Evolutionary conservation across 192 early-diverging fungal genomes (phyloP), one percentile per base, ranked within the genome.

Genomic region (Backusella luteola): DNA sequence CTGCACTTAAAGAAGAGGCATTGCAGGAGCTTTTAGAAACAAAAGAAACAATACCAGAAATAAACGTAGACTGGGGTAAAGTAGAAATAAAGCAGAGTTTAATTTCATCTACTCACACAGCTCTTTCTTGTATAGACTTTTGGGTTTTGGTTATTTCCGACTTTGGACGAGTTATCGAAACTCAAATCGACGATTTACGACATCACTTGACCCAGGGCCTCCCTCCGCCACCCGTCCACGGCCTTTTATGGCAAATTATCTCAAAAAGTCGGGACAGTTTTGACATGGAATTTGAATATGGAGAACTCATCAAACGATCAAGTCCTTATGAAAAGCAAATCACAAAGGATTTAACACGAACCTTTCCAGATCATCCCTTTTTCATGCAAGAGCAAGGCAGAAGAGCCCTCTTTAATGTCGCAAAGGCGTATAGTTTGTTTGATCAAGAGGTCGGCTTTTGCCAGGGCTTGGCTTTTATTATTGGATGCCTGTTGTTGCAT

Each of bases 381-480:
- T 98, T 99, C 21, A 78, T 86, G 17, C 95, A 96, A 29, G 89
- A 85, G n/a, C 81, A 89, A 0, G 97, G 97, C 6, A 96, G 98
- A 77, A 92, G 96, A 79, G 87, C 88, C 5, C 81, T 99, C 74
- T 97, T 92, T 80, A 92, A 95, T 77, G 94, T 99, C 15, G 88
- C 95, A 44, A 96, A 97, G 73, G 96, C 96, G 1, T 99, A 99
- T 78, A 90, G 91, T 34, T 66, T 97, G 41, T 99, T 94, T 78
- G 98, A 99, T 83, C 76, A 85, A 15, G 95, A 99, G 70, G 93
- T 99, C 63, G 98, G 98, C 8, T 99, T 99, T 87, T 99, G 98
- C 78, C 98, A 99, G 85, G 98, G 98, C 6, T 88, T 99, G 38
- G 90, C 95, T 1, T 99, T 99, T 85, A 86, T 99, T 29, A 94